These are phyloP conservation scores for Eucalyptus microcorys DNA, from an alignment of 345 rosid genomes.

Conservation along the genomic window DNA sequence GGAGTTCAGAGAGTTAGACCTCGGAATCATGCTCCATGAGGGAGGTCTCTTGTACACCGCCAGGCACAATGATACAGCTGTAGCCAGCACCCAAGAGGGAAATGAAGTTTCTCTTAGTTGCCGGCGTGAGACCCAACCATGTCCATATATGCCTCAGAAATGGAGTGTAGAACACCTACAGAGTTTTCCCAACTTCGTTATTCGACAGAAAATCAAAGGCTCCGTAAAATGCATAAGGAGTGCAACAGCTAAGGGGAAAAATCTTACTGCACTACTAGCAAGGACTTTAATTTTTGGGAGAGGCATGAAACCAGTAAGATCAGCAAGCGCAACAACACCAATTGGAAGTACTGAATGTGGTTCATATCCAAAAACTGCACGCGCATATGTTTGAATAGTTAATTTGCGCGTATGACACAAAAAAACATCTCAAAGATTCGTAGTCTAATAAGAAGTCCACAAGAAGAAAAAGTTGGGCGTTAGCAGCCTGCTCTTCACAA, in stretches of 20 bases:
- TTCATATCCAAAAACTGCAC: constrained; percentile 83
- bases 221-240: background rate
- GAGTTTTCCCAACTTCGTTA: background rate
- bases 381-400: background rate
- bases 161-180: constrained; percentile 75
- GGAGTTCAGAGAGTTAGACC: constrained; percentile 20
- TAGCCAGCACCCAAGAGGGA: constrained; percentile 62
- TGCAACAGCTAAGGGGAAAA: background rate
- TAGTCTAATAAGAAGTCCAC: background rate
- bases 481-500: background rate
- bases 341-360: constrained; percentile 93
- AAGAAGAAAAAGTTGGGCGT: background rate
- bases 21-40: constrained; percentile 62
- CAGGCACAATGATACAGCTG: constrained; percentile 80
- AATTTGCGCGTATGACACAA: background rate
- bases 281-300: constrained; percentile 76
- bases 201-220: background rate
- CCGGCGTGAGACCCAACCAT: constrained; percentile 87
- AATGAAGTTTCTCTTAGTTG: constrained; percentile 59
- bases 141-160: constrained; percentile 92
- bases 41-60: constrained; percentile 88
- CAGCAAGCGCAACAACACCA: constrained; percentile 65
- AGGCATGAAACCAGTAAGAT: constrained; percentile 76
- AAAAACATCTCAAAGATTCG: background rate
- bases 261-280: constrained; percentile 71